These are phyloP conservation scores for Sarcodon sp. DNA, from an alignment of 768 basidiomycete genomes.

Conservation along the genomic window DNA sequence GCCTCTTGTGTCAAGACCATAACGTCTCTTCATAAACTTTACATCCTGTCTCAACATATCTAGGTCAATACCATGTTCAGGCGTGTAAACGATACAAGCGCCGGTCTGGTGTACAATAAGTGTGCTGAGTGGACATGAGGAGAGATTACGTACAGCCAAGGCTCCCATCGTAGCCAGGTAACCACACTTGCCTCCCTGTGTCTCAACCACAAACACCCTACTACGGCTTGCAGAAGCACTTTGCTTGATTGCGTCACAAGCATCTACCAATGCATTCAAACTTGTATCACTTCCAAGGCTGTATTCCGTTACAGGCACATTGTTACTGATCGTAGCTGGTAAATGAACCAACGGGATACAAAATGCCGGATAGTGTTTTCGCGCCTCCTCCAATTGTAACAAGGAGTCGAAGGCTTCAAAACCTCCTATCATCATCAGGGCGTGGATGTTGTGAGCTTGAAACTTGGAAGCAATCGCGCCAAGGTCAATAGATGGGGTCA, in stretches of 20 bases:
- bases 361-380: slow-evolving; percentile 81
- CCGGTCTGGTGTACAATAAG: slow-evolving; percentile 47
- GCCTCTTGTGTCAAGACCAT: slow-evolving; percentile 76
- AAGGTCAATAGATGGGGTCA: slow-evolving; percentile 74
- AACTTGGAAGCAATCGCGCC: slow-evolving; percentile 86
- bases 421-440: slow-evolving; percentile 82
- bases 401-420: slow-evolving; percentile 89
- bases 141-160: slow-evolving; percentile 58
- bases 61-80: slow-evolving; percentile 80
- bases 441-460: slow-evolving; percentile 73
- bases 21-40: slow-evolving; percentile 77
- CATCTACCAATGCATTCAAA: slow-evolving; percentile 92
- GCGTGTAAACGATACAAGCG: slow-evolving; percentile 88
- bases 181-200: slow-evolving; percentile 93
- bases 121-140: background rate
- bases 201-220: slow-evolving; percentile 95
- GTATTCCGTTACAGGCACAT: slow-evolving; percentile 94
- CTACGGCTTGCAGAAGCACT: slow-evolving; percentile 94
- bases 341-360: slow-evolving; percentile 94
- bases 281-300: slow-evolving; percentile 96
- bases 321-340: slow-evolving; percentile 96
- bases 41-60: slow-evolving; percentile 77
- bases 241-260: slow-evolving; percentile 98
- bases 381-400: slow-evolving; percentile 63
- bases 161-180: slow-evolving; percentile 95